Base-by-base conservation (phyloP, 2,329 filamentous ascomycete genomes). In the Trematosphaeria pertusa region DNA sequence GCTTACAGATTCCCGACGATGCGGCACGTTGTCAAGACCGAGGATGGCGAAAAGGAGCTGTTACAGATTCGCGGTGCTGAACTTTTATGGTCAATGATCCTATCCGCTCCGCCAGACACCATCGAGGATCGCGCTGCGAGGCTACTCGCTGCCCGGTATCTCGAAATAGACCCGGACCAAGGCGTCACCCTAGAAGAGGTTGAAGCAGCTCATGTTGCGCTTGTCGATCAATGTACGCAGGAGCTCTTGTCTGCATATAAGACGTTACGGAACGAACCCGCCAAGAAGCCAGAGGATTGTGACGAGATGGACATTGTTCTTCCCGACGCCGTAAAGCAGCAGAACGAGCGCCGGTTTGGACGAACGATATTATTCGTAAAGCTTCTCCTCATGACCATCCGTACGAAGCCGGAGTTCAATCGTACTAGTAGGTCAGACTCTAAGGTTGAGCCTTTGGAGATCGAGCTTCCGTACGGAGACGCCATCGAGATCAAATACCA, bases 71-170 rank as follows among this genome's bases (percentile, higher is more conserved):
- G 78, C 3, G 78, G 78, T 5, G 76, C 78, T 52, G 88, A 94
- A 58, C 81, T 91, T 46, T 75, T 96, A n/a, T 96, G 92, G 92
- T 83, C 85, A 18, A 83, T 96, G 59, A 84, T 93, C 24, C 75
- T 96, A 42, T 86, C 82, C 12, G 85, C 88, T 1, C 83, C 85
- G 4, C 76, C 82, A 28, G 75, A 81, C 28, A 81, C 79, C 0
- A 85, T 95, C 37, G 89, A 89, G 56, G 79, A 81, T 15, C 74
- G 79, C 41, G 87, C 89, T 1, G 91, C 88, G 21, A 79, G 78
- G 39, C 84, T 85, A 17, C 82, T 96, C 3, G 89, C 91, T 18
- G 81, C 86, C 18, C 78, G 91, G 10, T 96, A 94, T 62, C 77
- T 94, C 24, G 78, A 84, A 45, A 48, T 67, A 9, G 54, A 54